Base-by-base conservation (phyloP, 192 early-diverging fungal species). In the Obelidium mucronatum region DNA sequence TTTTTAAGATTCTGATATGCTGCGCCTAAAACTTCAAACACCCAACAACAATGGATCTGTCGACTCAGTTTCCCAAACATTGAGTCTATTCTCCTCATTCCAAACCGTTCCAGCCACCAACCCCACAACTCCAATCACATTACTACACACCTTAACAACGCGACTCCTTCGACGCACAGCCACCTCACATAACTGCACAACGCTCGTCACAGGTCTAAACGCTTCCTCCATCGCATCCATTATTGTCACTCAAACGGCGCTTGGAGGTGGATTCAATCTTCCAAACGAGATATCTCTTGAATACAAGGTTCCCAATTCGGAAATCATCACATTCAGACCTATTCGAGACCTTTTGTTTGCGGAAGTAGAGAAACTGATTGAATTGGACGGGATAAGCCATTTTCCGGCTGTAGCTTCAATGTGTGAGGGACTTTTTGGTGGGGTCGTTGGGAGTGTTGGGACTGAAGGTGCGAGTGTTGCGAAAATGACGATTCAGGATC, bases 191-290 rank as follows among this genome's bases (percentile, higher is more conserved):
- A 84, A 73, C 77, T 93, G 92, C 60, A 80, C 84, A 2, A 79
- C 80, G 31, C 80, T 97, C 5, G 79, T 94, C 24, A 76, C 95
- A 60, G 96, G 92, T 11, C 93, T 94, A 77, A 93, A 91, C 37
- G 88, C 90, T 6, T 95, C 95, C 2, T 87, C 92, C 34, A 81
- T 94, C 33, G 94, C 95, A 0, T 88, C 92, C 42, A 89, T 89
- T 63, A 88, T 91, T 30, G 89, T 98, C 42, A 80, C 93, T 5
- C 68, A 90, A 42, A 94, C 93, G 34, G 91, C 92, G 44, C 90
- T 92, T 64, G 96, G 96, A 13, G 91, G 93, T 37, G 96, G 96
- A n/a, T 93, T 91, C 68, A 90, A 88, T 33, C 75, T 97, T 31
- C 92, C 95, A 3, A 74, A 93, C 13, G 94, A 96, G 52, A 89